Evolutionary conservation across 1,284 basidiomycete genomes (phyloP).

Genomic region (Cryptococcus hybrid): DNA sequence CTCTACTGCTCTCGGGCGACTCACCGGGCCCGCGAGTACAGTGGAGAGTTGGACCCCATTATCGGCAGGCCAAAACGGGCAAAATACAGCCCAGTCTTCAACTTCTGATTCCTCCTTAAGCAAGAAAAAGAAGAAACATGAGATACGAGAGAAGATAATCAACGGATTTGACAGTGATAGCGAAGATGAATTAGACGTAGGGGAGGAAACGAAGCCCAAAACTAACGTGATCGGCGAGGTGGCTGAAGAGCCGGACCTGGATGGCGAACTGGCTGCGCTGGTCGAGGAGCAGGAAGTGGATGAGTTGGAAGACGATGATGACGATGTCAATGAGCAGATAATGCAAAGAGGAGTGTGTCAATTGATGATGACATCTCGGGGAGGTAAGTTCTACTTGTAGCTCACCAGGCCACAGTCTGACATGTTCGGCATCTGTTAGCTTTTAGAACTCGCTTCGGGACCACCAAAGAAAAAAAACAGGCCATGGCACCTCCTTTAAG

Average conservation of each 20-base stretch:
- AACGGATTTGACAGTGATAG: slow-evolving; percentile 35
- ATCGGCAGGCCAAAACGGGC: background rate
- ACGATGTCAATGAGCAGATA: background rate
- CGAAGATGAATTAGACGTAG: slow-evolving; percentile 16
- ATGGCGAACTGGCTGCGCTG: slow-evolving; percentile 29
- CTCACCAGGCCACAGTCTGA: background rate
- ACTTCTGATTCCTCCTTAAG: too few species aligned
- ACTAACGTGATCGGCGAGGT: background rate
- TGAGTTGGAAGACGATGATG: slow-evolving; percentile 31
- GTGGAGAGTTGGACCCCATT: background rate
- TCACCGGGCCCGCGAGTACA: background rate
- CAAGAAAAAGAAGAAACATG: slow-evolving; percentile 15
- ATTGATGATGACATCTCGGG: slow-evolving; percentile 33
- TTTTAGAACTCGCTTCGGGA: slow-evolving; percentile 37
- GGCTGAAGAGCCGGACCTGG: slow-evolving; percentile 4
- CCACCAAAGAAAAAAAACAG: slow-evolving; percentile 33
- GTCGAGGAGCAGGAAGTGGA: slow-evolving; percentile 30
- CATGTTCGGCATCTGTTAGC: slow-evolving; percentile 7
- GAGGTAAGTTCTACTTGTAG: slow-evolving; percentile 17
- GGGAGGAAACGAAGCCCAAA: slow-evolving; percentile 2
- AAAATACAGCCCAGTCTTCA: slow-evolving; percentile 9
- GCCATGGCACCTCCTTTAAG: background rate
- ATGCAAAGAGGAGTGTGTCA: slow-evolving; percentile 25
- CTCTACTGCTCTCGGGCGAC: background rate
- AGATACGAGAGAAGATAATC: slow-evolving; percentile 31